These are phyloP conservation scores for Mycosarcoma maydis DNA, from an alignment of 1,284 basidiomycete species.

Conservation along the genomic window DNA sequence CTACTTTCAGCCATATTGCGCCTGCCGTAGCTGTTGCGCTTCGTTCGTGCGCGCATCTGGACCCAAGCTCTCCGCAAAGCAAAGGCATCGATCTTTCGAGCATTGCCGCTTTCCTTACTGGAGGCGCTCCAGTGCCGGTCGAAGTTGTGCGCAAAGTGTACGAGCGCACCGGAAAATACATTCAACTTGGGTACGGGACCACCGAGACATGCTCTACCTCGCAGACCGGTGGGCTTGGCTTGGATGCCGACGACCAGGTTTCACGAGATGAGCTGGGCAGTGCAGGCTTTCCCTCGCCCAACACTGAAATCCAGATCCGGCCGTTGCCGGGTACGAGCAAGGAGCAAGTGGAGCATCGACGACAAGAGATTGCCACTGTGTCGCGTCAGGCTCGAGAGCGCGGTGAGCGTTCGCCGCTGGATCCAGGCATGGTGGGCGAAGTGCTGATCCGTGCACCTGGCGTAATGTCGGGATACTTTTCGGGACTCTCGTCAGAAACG, in stretches of 20 bases:
- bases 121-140: constrained; percentile 67
- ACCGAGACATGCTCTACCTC: constrained; percentile 49
- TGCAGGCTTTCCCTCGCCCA: constrained; percentile 24
- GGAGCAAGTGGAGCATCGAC: constrained; percentile 27
- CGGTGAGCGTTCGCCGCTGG: constrained; percentile 35
- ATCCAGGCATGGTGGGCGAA: constrained; percentile 49
- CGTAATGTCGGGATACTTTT: constrained; percentile 57
- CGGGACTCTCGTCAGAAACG: constrained; percentile 46
- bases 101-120: constrained; percentile 65
- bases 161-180: constrained; percentile 64
- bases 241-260: constrained; percentile 25
- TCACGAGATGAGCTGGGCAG: constrained; percentile 49
- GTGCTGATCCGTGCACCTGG: constrained; percentile 41
- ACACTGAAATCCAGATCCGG: constrained; percentile 40
- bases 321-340: constrained; percentile 24
- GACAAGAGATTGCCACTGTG: constrained; percentile 24
- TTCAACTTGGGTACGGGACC: constrained; percentile 61
- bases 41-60: constrained; percentile 63
- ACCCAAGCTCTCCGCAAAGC: constrained; percentile 19
- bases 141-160: constrained; percentile 66
- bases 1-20: constrained; percentile 68
- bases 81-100: constrained; percentile 64
- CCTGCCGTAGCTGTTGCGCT: constrained; percentile 68
- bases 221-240: constrained; percentile 25
- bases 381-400: constrained; percentile 27